Evolutionary conservation across 2,329 filamentous ascomycete species (phyloP).

Genomic region (Trichothecium sympodiale): DNA sequence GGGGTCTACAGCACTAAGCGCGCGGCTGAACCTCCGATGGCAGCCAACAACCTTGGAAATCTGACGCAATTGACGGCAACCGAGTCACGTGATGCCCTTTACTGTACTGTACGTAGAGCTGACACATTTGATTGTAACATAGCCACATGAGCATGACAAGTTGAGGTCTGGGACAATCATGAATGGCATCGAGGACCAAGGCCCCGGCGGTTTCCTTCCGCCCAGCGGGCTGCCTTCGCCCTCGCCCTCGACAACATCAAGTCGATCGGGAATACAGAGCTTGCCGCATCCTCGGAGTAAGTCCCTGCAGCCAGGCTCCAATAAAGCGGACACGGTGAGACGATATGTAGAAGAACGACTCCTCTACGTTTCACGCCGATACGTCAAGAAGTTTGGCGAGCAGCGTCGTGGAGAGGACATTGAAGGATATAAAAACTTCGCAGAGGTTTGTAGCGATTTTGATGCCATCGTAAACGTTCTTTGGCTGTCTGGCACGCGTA

Average conservation of each 20-base stretch:
- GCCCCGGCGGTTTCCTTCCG: conserved; percentile 42
- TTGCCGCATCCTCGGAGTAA: conserved; percentile 45
- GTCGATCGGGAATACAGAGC: conserved; percentile 20
- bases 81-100: no score
- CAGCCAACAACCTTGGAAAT: no score
- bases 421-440: conserved; percentile 47
- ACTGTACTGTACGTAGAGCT: no score
- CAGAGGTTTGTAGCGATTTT: conserved; percentile 62
- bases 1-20: no score
- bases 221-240: conserved; percentile 38
- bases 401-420: conserved; percentile 34
- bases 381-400: conserved; percentile 46
- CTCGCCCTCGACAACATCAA: conserved; percentile 38
- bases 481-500: conserved; percentile 82
- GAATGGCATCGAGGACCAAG: conserved; percentile 11
- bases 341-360: conserved; percentile 45
- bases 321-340: conserved; percentile 48
- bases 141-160: background rate
- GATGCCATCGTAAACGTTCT: conserved; percentile 67
- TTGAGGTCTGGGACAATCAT: conserved; percentile 8
- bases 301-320: conserved; percentile 42
- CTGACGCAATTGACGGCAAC: no score
- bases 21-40: no score
- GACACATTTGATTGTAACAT: no score
- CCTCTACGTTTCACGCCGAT: conserved; percentile 43